phyloP scores from a whole-genome alignment of 2,329 filamentous ascomycete species.

The Stachybotrys chartarum region DNA sequence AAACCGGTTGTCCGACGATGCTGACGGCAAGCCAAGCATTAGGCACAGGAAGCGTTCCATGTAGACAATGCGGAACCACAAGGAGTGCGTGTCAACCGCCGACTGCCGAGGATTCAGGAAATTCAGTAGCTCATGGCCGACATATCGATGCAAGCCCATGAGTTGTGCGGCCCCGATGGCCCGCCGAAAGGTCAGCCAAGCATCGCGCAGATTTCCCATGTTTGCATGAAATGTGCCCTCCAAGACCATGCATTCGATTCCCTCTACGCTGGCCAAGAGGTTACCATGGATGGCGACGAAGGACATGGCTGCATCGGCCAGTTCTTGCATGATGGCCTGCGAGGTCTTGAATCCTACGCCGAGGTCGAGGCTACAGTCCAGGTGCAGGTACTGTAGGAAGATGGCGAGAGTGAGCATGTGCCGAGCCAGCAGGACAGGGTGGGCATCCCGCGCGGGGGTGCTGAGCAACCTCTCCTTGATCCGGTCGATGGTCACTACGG shows the following conservation, averaged over 20 bases:
- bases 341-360: neutral
- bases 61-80: slow-evolving; percentile 31
- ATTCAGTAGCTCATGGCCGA: neutral
- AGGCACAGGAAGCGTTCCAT: slow-evolving; percentile 30
- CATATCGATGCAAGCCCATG: slow-evolving; percentile 10
- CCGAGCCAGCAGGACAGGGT: slow-evolving; percentile 38
- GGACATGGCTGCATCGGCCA: slow-evolving; percentile 5
- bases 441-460: slow-evolving; percentile 14
- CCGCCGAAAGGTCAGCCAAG: slow-evolving; percentile 43
- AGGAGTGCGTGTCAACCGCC: slow-evolving; percentile 6
- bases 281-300: slow-evolving; percentile 40
- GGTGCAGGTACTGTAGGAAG: slow-evolving; percentile 34
- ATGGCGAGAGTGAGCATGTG: slow-evolving; percentile 34
- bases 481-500: neutral
- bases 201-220: slow-evolving; percentile 41
- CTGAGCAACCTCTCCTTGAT: neutral
- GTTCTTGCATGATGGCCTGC: slow-evolving; percentile 1
- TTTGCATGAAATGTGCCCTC: slow-evolving; percentile 40
- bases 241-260: slow-evolving; percentile 40
- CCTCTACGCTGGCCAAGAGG: slow-evolving; percentile 39
- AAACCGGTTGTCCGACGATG: slow-evolving; percentile 14
- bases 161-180: slow-evolving; percentile 41
- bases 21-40: slow-evolving; percentile 30
- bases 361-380: slow-evolving; percentile 7
- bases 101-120: too few species aligned